A percentile compares a stretch with the other conserved stretches of the same genome.
phyloP scores from a whole-genome alignment of 192 early-diverging fungal genomes.

The Coemansia sp. region DNA sequence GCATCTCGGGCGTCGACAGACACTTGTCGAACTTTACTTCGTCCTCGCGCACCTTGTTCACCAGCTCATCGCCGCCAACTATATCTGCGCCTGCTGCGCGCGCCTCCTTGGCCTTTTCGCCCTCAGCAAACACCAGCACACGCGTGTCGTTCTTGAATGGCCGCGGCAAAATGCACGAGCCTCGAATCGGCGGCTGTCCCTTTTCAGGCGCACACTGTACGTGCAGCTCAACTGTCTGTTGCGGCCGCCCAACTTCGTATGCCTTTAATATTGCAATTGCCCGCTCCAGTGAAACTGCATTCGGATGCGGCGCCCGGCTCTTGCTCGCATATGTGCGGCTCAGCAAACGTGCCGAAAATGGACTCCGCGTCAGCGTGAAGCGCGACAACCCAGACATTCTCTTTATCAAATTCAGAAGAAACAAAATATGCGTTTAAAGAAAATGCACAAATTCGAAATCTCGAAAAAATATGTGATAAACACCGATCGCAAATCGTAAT shows the following conservation, averaged over 20 bases:
- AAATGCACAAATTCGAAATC: not conserved
- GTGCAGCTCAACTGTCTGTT: slow-evolving; percentile 66
- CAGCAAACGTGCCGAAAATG: not conserved
- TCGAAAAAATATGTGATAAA: not conserved
- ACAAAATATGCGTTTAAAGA: not conserved
- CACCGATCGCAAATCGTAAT: not conserved
- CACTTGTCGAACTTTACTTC: slow-evolving; percentile 79
- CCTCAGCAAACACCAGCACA: slow-evolving; percentile 87
- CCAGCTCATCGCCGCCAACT: slow-evolving; percentile 86
- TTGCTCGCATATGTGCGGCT: slow-evolving; percentile 21
- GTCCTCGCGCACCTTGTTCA: slow-evolving; percentile 65
- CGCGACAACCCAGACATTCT: slow-evolving; percentile 18
- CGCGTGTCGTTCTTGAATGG: slow-evolving; percentile 55
- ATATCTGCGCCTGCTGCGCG: slow-evolving; percentile 73
- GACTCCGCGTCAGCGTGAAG: not conserved
- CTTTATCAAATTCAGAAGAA: not conserved
- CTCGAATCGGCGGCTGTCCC: slow-evolving; percentile 77
- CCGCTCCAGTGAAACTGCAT: slow-evolving; percentile 50
- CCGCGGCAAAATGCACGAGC: slow-evolving; percentile 72
- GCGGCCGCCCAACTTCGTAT: slow-evolving; percentile 66
- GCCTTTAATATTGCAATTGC: slow-evolving; percentile 63
- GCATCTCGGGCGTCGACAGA: slow-evolving; percentile 85
- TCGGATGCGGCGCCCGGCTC: slow-evolving; percentile 41
- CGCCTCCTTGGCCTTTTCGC: slow-evolving; percentile 79
- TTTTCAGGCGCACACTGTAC: slow-evolving; percentile 74